Conservation (phyloP, 148 eudicot genomes). For the Hydrangea macrophylla region DNA sequence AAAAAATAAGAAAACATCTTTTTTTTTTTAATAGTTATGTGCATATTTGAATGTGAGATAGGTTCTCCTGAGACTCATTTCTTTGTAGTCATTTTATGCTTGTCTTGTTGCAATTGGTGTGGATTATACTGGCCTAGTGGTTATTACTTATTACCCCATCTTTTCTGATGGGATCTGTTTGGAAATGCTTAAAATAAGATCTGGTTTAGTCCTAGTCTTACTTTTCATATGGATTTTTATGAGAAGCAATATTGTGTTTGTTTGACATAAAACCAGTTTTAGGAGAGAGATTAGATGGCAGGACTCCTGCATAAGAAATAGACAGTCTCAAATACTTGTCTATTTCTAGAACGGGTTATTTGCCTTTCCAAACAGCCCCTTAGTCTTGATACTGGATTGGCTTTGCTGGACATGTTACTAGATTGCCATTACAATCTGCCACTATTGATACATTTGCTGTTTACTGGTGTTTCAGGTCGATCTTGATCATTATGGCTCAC, state of each 20-base stretch:
- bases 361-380: too few species aligned
- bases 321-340: too few species aligned
- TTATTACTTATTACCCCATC: neutral
- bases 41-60: neutral
- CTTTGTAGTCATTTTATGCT: neutral
- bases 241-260: too few species aligned
- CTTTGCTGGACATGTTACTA: neutral
- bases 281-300: too few species aligned
- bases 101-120: neutral
- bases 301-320: too few species aligned
- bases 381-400: too few species aligned
- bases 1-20: too few species aligned
- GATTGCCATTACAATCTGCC: neutral
- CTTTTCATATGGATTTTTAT: too few species aligned
- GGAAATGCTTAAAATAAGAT: too few species aligned
- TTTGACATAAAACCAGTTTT: too few species aligned
- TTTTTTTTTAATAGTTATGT: neutral
- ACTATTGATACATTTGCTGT: neutral
- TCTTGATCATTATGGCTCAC: constrained; percentile 99
- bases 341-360: too few species aligned
- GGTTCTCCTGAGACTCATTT: neutral
- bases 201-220: too few species aligned
- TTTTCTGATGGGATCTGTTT: neutral
- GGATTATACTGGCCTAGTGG: neutral
- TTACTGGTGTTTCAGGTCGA: constrained; percentile 67